phyloP scores from a whole-genome alignment of 208 protist species.

The Vickermania ingenoplastis region DNA sequence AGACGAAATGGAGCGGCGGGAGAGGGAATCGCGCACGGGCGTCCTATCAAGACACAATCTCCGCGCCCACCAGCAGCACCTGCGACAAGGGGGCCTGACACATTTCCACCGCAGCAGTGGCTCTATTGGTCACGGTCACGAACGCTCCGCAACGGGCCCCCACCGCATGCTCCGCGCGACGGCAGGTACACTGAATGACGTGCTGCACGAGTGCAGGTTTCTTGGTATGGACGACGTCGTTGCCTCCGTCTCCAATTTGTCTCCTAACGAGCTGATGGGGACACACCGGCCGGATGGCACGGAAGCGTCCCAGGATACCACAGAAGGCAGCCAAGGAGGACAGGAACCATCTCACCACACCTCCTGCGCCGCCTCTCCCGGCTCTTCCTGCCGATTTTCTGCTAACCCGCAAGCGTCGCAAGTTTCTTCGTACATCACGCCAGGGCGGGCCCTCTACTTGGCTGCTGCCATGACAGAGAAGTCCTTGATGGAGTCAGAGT shows the following conservation, averaged over 20 bases:
- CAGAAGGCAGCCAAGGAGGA: not conserved
- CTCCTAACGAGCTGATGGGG: slow-evolving; percentile 14
- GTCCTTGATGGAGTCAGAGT: slow-evolving; percentile 2
- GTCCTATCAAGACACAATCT: not conserved
- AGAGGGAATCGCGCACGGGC: not conserved
- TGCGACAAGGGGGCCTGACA: not conserved
- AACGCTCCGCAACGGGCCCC: not conserved
- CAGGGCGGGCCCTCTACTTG: slow-evolving; percentile 11
- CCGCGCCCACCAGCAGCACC: not conserved
- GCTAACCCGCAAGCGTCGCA: not conserved
- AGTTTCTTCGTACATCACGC: not conserved
- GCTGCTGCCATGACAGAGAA: slow-evolving; percentile 37
- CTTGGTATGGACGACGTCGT: slow-evolving; percentile 31
- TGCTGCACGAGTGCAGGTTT: slow-evolving; percentile 30
- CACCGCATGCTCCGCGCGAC: not conserved
- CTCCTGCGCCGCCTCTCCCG: not conserved
- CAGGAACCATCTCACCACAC: not conserved
- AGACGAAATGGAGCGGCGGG: not conserved
- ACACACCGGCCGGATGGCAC: not conserved
- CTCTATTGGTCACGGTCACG: not conserved
- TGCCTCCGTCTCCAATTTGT: slow-evolving; percentile 18
- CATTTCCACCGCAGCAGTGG: not conserved
- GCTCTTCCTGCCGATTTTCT: not conserved
- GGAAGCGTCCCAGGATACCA: not conserved
- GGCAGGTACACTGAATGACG: slow-evolving; percentile 15